A percentile compares a stretch with the other conserved stretches of the same genome.
These are phyloP conservation scores for Drechslera avenae DNA, from an alignment of 2,329 filamentous ascomycete genomes.

Conservation along the genomic window DNA sequence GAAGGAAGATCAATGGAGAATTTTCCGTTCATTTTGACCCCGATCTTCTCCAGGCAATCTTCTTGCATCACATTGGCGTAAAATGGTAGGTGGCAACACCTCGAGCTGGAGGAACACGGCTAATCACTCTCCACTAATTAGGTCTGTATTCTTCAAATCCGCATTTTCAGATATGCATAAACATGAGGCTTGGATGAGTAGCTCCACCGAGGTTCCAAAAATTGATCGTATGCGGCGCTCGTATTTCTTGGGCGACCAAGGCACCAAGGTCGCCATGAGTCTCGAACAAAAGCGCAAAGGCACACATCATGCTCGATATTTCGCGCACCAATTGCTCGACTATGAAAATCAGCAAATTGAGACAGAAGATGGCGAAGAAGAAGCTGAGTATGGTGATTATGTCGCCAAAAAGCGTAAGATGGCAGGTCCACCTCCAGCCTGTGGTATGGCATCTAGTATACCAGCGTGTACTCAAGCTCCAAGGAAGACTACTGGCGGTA, in stretches of 20 bases:
- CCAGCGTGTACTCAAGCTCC: neutral
- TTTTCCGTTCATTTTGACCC: conserved; percentile 40
- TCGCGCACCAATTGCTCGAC: conserved; percentile 35
- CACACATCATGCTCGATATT: conserved; percentile 30
- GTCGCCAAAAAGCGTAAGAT: conserved; percentile 3
- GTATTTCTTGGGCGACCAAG: conserved; percentile 31
- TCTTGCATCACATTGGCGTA: conserved; percentile 40
- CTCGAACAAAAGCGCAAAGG: conserved; percentile 29
- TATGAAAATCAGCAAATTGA: conserved; percentile 29
- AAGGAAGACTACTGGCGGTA: neutral
- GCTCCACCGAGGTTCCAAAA: conserved; percentile 22
- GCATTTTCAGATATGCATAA: conserved; percentile 27
- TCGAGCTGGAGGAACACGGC: neutral
- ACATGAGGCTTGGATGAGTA: conserved; percentile 28
- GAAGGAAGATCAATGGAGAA: conserved; percentile 35
- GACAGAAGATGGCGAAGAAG: conserved; percentile 38
- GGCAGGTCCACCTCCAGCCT: too few species aligned
- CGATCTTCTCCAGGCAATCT: conserved; percentile 41
- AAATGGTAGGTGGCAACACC: conserved; percentile 21
- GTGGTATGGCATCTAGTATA: too few species aligned
- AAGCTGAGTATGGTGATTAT: conserved; percentile 31
- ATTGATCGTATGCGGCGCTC: conserved; percentile 26
- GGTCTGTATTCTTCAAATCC: conserved; percentile 39
- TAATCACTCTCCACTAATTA: neutral
- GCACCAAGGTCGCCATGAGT: conserved; percentile 1